Evolutionary conservation across 1,284 basidiomycete species (phyloP), one percentile per base, ranked within the genome.

Genomic region (Pyrrhoderma noxium): DNA sequence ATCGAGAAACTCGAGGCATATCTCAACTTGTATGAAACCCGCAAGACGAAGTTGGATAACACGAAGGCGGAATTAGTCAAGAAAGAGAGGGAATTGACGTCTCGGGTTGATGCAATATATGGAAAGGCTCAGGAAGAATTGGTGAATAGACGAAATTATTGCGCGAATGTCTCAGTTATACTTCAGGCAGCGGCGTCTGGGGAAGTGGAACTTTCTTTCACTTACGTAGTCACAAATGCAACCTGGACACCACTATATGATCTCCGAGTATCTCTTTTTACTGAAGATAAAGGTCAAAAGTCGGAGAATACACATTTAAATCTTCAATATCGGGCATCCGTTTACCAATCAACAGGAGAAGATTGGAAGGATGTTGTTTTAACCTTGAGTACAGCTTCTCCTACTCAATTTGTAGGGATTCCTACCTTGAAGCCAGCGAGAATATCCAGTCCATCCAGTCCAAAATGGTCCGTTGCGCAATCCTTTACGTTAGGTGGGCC

Each of bases 261-360:
- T 48, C 67, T 83, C 0, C 72, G 77, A 50, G 77, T 77, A 0
- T 70, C 68, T 0, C 11, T 31, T 11, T 31, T 11, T 5, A 75
- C 73, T 0, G 61, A 60, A 11, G 68, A 68, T 18, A 31, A 31
- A 11, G 72, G 72, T 0, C 67, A 70, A 52, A 71, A 75, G 3
- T 67, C 70, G 0, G 58, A 69, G 2, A 63, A 69, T 0, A 70
- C 80, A 19, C 11, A 5, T 11, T 11, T 31, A 31, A 58, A 71
- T 0, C 66, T 84, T 1, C 73, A 78, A 55, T 82, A 80, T 58
- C 73, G 76, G 19, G 79, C 79, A 0, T 67, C 67, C 31, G 69
- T 83, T 51, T 64, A 62, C 0, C 80, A 84, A 58, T 64, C 59
- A 53, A 80, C 80, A 0, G 80, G 80, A 8, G 81, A 83, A 59